Base-by-base conservation (phyloP, 306 rosid species). In the Benincasa hispida region DNA sequence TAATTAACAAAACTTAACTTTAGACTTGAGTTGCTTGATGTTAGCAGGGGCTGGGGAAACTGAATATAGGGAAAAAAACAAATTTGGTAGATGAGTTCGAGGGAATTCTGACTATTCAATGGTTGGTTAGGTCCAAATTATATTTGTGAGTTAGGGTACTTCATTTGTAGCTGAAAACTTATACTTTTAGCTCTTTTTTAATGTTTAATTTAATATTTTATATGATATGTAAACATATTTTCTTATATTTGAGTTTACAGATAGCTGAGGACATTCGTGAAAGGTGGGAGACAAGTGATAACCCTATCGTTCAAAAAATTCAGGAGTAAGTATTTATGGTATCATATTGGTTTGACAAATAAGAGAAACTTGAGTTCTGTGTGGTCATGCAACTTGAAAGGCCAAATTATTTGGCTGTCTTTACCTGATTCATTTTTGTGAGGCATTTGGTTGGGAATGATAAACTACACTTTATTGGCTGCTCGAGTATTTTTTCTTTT, bases 221-320 rank as follows among this genome's bases (percentile, higher is more conserved):
- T 50, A 27, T 59, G 28, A 27, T 21, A 61, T 83, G 19, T 19
- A 58, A 24, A 24, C 3, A 72, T 45, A 61, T 75, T 82, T 81
- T 27, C 80, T 61, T 76, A 25, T 84, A 72, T 65, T 84, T 59
- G 66, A 79, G 80, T 80, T 83, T 86, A 41, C 96, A 94, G 98
- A 91, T 91, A 76, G 88, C 86, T 41, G 98, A 91, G 76, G 96
- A 90, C 69, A 30, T 94, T 81, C 87, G 89, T 82, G 98, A 94
- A 30, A 87, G 75, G 82, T 86, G 89, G 75, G 97, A 90, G 76
- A 91, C 92, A 41, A 87, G 91, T 76, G 95, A 94, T 81, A 91
- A 50, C 86, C 88, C 92, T 22, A 59, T 94, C 56, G 85, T 94
- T 81, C 89, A 91, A 79, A 91, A 89, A 84, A 91, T 91, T 84